A percentile compares a stretch with the other conserved stretches of the same genome.
These are phyloP conservation scores for barley (Hordeum vulgare) DNA, from an alignment of 176 grass and related monocot genomes.

Conservation along the genomic window MorexV3_pseudomolecules_assembly NC_058518.1:64396313-64396812, in stretches of 20 bases:
- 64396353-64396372: slow-evolving; percentile 44
- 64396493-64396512: slow-evolving; percentile 41
- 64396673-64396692: slow-evolving; percentile 71
- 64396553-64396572: slow-evolving; percentile 31
- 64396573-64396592: slow-evolving; percentile 24
- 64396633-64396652: slow-evolving; percentile 90
- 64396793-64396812: slow-evolving; percentile 51
- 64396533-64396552: slow-evolving; percentile 23
- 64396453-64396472: slow-evolving; percentile 28
- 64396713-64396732: slow-evolving; percentile 50
- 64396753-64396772: slow-evolving; percentile 37
- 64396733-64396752: slow-evolving; percentile 66
- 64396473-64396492: slow-evolving; percentile 36
- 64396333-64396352: slow-evolving; percentile 58
- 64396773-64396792: slow-evolving; percentile 53
- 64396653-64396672: slow-evolving; percentile 82
- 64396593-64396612: slow-evolving; percentile 40
- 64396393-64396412: slow-evolving; percentile 30
- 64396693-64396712: slow-evolving; percentile 66
- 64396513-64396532: slow-evolving; percentile 34
- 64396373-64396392: slow-evolving; percentile 36
- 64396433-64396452: slow-evolving; percentile 20
- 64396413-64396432: slow-evolving; percentile 38
- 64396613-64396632: slow-evolving; percentile 57
- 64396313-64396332: slow-evolving; percentile 31